Base-by-base conservation (phyloP, 1,139 yeast genomes). In the Hemisphaericaspora lyxosophila region DNA sequence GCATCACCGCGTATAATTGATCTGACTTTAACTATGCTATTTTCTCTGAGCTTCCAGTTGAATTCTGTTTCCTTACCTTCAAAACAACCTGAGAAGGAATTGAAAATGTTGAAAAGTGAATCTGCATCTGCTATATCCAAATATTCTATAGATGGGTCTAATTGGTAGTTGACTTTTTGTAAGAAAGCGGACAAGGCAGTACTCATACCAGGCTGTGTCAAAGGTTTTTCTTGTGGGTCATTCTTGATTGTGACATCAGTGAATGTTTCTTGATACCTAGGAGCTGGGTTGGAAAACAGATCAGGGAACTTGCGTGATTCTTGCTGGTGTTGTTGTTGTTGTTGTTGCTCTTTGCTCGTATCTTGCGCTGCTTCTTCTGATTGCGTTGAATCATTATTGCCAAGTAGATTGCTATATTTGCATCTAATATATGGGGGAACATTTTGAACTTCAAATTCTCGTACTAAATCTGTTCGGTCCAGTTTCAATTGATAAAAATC, bases 61-160 rank as follows among this genome's bases (percentile, higher is more conserved):
- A 73, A 73, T 54, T 94, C 98, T 0, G 95, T 84, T 59, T 94
- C 98, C 51, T 83, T 88, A 2, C 82, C 83, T n/a, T 72, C 74
- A 53, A 92, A 87, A 12, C 59, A 59, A 1, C 64, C 58, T 1
- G 44, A 18, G 26, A 62, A 44, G 1, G 52, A 54, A 9, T 50
- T 46, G 8, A 59, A 37, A 5, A 47, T 41, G 11, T 39, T 41
- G 26, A 47, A 40, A 17, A 69, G 42, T 2, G 48, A 46, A 8
- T 56, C 54, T 2, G 46, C 36, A 31, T 42, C 44, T 2, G 34
- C 26, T 3, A 61, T 44, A 26, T 60, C 43, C 4, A 50, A 31
- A 0, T 60, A 41, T 7, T 43, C 34, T n/a, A 66, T 48, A 0
- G 62, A 42, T 1, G 48, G 30, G 34, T 65, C 72, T 16, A 67